Evolutionary conservation across 2,329 filamentous ascomycete genomes (phyloP), one percentile per base, ranked within the genome.

Genomic region (Colletotrichum spaethianum): DNA sequence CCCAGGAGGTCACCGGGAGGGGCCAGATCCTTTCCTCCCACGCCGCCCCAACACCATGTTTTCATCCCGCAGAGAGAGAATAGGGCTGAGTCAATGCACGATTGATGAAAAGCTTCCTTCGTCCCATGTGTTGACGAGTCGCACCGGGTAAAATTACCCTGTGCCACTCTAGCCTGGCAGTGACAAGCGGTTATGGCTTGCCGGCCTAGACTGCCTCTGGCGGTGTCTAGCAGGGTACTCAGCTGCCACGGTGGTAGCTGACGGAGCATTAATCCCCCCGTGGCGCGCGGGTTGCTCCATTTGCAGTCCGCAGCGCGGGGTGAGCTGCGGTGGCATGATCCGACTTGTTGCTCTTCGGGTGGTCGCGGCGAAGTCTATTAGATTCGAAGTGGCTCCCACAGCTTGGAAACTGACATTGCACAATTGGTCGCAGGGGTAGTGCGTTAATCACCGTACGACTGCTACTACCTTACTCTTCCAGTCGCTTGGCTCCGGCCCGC

Each of bases 391-490:
- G 65, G 65, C 33, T 31, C 61, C 44, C 23, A 4, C 20, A 16
- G 50, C 36, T 69, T 69, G 53, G 36, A 63, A 72, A 69, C 60
- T 31, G 65, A 31, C 59, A 63, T 56, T 4, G 18, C 36, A 40
- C 38, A 53, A 69, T 59, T 69, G 59, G 67, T 26, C 57, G 36
- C 56, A 18, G 40, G 62, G 56, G 50, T 42, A n/a, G 28, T 23
- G 7, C 26, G 48, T 1, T 12, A 57, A 26, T 59, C 18, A 20
- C 14, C 23, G 55, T 26, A 16, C 12, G 50, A 33, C n/a, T 18
- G 28, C 31, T 72, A 60, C 69, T 44, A 72, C 64, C 69, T 69
- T 72, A 69, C 65, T 60, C 59, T 69, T 63, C 52, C 69, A 60
- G 69, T 48, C 26, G 38, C 44, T 60, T 63, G 59, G 65, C 67